Evolutionary conservation across 1,139 yeast species (phyloP), one percentile per base, ranked within the genome.

Genomic region (Geotrichum cucujoidarum): DNA sequence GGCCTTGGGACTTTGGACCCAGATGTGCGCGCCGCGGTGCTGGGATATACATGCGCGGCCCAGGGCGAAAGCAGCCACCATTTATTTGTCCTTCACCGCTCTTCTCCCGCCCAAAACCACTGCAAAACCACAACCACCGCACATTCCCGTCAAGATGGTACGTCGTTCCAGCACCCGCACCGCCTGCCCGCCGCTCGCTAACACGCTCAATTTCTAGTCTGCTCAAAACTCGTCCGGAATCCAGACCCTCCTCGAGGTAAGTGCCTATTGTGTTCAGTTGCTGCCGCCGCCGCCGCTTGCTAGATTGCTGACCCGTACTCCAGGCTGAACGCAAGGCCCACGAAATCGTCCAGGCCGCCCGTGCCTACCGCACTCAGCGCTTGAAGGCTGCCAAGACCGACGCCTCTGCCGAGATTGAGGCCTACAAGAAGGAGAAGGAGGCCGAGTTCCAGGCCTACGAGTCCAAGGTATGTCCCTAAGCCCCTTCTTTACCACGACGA

Each of bases 301-400:
- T n/a, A n/a, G n/a, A n/a, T n/a, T n/a, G n/a, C n/a, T n/a, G n/a
- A n/a, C n/a, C n/a, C n/a, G n/a, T n/a, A 14, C n/a, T 37, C 20
- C 46, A 83, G 74, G 95, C 97, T 51, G 98, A 92, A 73, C 88
- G 86, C 71, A 94, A 88, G 62, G 98, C 98, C 20, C 97, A 95
- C 59, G 94, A 83, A 62, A 86, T 90, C 57, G 97, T 92, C 56
- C 79, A 89, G 60, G 84, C 83, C 65, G 96, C 98, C 32, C 85
- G 95, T 73, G 75, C 80, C 60, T 82, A 82, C 74, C 88, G 96
- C 69, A 78, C 95, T 39, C 81, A 79, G 63, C 85, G 95, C 60
- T 76, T 92, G 68, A 92, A 92, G 78, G 89, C 94, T 40, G 97
- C 97, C 49, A 90, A 89, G 74, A 73, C 83, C 38, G 97, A 92